Base-by-base conservation (phyloP, 176 grass and related monocot genomes). In the Phoenix roebelenii region DNA sequence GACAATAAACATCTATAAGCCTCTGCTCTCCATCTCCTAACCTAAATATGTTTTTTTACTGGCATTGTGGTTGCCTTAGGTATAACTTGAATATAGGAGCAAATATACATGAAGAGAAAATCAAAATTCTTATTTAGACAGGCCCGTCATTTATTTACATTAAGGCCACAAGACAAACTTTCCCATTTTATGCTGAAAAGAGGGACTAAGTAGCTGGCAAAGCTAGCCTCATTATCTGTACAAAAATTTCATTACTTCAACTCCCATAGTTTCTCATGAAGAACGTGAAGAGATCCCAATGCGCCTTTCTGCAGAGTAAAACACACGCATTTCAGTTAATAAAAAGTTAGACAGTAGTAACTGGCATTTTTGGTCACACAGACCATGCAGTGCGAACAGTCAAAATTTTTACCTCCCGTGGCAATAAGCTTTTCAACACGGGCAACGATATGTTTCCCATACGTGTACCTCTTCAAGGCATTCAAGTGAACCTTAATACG, bases 191-290 rank as follows among this genome's bases (percentile, higher is more conserved):
- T 65, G 77, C 60, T 74, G 69, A 75, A 88, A 76, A 85, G 16
- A 72, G 76, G 83, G 81, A 85, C 59, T 44, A 30, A 32, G 52
- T 64, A 65, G 62, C 52, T 75, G 22, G 74, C 71, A 82, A 76
- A 69, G 81, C 77, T 92, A 85, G 73, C 79, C 93, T 83, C 80
- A 65, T 73, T 91, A 85, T 89, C 80, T 98, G 87, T 98, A 92
- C 93, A 98, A 20, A 16, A 55, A 68, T 67, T 65, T 69, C 74
- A 85, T 77, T 70, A 23, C 71, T 68, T 72, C 57, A 75, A 72
- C 58, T 73, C 76, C 44, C 22, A 18, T n/a, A 24, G 59, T 49
- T 58, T 85, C 75, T 88, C 76, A 92, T 3, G 62, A 75, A 55
- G 84, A 76, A 25, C 17, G 29, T 1, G 78, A 78, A 5, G 83